Conservation (phyloP, 2,329 filamentous ascomycete species). For the Botrytis elliptica region DNA sequence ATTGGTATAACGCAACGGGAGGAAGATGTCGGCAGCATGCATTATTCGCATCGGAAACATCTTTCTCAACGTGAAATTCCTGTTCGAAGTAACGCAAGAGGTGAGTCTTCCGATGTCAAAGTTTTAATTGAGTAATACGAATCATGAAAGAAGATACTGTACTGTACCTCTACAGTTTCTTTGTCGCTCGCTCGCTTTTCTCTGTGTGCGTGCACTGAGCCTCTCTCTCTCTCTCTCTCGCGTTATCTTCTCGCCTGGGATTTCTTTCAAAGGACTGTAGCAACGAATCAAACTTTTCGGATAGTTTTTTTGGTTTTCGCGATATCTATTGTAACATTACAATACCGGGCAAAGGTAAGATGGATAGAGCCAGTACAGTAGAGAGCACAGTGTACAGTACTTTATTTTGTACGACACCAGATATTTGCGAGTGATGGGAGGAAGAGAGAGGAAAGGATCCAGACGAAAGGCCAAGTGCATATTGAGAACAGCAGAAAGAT, state of each 20-base stretch:
- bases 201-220: background rate
- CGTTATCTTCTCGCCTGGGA: background rate
- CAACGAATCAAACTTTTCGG: conserved; percentile 1
- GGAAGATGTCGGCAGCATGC: conserved; percentile 29
- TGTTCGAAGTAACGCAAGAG: conserved; percentile 18
- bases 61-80: conserved; percentile 21
- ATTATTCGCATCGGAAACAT: conserved; percentile 24
- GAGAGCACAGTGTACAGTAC: background rate
- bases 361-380: background rate
- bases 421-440: background rate
- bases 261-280: background rate
- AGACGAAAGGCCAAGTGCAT: conserved; percentile 5
- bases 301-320: conserved; percentile 2
- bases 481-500: background rate
- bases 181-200: background rate
- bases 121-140: conserved; percentile 9
- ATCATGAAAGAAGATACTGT: conserved; percentile 11
- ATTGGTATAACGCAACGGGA: conserved; percentile 29
- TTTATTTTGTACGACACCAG: background rate
- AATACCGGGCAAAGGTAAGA: background rate
- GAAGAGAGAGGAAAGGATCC: background rate
- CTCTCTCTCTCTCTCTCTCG: background rate
- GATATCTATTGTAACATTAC: background rate
- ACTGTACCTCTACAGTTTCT: conserved; percentile 11
- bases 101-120: conserved; percentile 17